A percentile compares a stretch with the other conserved stretches of the same genome.
Evolutionary conservation across 805 yeast genomes (phyloP).

Genomic region (Hanseniaspora vineae): DNA sequence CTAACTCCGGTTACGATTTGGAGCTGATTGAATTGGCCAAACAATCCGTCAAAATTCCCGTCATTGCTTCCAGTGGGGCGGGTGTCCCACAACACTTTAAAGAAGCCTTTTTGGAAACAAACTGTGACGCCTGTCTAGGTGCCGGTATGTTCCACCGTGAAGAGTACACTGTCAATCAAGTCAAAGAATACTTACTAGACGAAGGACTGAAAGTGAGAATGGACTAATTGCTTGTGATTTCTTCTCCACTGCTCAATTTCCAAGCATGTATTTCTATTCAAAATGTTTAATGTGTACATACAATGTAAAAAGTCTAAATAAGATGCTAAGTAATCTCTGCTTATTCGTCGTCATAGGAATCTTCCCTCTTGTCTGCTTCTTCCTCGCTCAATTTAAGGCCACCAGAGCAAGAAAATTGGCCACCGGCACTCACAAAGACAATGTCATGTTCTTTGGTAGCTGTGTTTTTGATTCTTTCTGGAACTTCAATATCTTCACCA

Average conservation of each 20-base stretch:
- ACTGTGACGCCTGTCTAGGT: constrained; percentile 93
- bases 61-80: constrained; percentile 96
- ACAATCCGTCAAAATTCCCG: constrained; percentile 69
- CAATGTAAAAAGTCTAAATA: neutral
- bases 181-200: constrained; percentile 51
- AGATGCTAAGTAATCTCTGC: constrained; percentile 7
- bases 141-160: constrained; percentile 98
- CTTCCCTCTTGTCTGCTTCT: constrained; percentile 31
- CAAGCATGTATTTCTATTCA: neutral
- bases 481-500: constrained; percentile 76
- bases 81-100: constrained; percentile 85
- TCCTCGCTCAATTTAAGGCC: constrained; percentile 40
- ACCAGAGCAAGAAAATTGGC: constrained; percentile 86
- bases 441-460: constrained; percentile 79
- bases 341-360: constrained; percentile 42
- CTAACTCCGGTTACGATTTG: constrained; percentile 86
- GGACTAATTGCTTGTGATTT: too few relatives aligned
- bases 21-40: constrained; percentile 76
- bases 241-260: neutral
- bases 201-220: constrained; percentile 64
- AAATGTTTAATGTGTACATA: neutral
- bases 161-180: constrained; percentile 78
- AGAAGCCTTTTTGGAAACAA: constrained; percentile 71
- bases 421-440: constrained; percentile 77
- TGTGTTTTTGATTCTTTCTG: constrained; percentile 84